phyloP scores from a whole-genome alignment of 177 flowering plant species.

The Vitis hybrid region DNA sequence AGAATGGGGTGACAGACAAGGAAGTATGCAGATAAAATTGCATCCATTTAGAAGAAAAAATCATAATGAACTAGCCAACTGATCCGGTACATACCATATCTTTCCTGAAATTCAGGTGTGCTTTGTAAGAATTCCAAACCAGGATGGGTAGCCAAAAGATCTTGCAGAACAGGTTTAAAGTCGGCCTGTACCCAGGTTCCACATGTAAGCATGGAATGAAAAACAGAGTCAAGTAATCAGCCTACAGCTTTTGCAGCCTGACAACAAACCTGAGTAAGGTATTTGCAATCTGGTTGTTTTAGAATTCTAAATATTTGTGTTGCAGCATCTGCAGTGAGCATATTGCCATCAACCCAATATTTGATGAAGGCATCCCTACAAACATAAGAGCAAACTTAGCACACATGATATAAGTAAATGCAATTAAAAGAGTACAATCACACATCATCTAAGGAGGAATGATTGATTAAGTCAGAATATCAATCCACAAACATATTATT shows the following conservation, averaged over 20 bases:
- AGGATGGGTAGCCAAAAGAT: constrained; percentile 73
- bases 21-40: too few relatives aligned
- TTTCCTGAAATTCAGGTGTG: constrained; percentile 81
- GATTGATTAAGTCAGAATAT: background rate
- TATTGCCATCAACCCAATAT: constrained; percentile 59
- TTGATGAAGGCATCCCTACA: constrained; percentile 64
- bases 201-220: background rate
- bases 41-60: too few relatives aligned
- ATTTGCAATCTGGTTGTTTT: constrained; percentile 55
- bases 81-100: constrained; percentile 56
- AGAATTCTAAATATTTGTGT: constrained; percentile 55
- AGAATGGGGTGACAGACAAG: too few relatives aligned
- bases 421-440: background rate
- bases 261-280: constrained; percentile 57
- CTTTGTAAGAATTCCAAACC: constrained; percentile 74
- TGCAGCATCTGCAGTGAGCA: constrained; percentile 55
- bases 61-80: background rate
- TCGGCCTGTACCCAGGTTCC: constrained; percentile 44
- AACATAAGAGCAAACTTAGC: background rate
- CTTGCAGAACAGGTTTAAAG: constrained; percentile 69
- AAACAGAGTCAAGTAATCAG: background rate
- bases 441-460: background rate
- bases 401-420: background rate
- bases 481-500: too few relatives aligned
- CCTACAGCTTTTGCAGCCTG: background rate